These are phyloP conservation scores for Solanum hybrid DNA, from an alignment of 305 asterid genomes.

Conservation along the genomic window DNA sequence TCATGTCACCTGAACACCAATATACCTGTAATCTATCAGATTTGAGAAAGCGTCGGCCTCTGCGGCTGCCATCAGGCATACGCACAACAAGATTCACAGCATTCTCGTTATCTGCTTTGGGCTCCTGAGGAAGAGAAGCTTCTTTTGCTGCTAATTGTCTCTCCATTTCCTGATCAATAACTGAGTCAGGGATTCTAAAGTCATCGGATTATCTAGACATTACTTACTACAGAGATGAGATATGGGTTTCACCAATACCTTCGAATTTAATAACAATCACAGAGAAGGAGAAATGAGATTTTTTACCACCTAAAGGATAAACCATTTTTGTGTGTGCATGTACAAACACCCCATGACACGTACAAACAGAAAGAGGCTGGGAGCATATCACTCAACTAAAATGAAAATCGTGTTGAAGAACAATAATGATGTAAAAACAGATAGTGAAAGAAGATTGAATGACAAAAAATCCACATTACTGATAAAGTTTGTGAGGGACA, in stretches of 20 bases:
- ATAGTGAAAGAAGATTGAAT: neutral
- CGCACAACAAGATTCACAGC: slow-evolving; percentile 88
- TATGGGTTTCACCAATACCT: neutral
- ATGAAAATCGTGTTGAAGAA: neutral
- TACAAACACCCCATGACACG: neutral
- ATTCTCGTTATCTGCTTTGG: slow-evolving; percentile 63
- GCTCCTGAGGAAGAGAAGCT: slow-evolving; percentile 90
- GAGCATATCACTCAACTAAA: neutral
- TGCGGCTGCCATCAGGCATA: slow-evolving; percentile 94
- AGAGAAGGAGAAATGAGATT: neutral
- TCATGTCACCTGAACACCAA: neutral
- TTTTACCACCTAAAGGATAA: neutral
- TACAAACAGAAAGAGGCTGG: neutral
- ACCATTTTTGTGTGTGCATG: neutral
- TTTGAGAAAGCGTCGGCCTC: slow-evolving; percentile 86
- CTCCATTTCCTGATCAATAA: slow-evolving; percentile 58
- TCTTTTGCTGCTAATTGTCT: slow-evolving; percentile 85
- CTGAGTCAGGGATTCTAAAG: neutral
- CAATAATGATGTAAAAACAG: neutral
- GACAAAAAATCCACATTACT: neutral
- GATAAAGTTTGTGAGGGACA: neutral
- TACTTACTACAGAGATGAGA: neutral
- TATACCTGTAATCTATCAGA: slow-evolving; percentile 83
- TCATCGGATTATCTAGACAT: neutral
- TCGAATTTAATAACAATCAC: neutral